Conservation (phyloP, 2,329 filamentous ascomycete genomes). For the Trichoderma sp. region DNA sequence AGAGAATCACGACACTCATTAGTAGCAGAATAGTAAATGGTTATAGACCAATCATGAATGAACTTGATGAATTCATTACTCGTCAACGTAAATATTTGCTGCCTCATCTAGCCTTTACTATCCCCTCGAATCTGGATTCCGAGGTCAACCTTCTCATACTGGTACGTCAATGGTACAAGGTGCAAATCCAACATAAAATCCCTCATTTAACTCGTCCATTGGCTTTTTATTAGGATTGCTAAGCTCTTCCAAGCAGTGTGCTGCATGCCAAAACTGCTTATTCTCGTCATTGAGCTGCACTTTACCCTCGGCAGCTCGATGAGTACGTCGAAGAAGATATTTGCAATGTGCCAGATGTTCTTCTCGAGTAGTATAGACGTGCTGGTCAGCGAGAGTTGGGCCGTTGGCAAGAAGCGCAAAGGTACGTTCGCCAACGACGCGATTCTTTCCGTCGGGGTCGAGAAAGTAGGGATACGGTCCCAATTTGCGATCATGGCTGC, state of each 20-base stretch:
- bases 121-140: not conserved
- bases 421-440: not conserved
- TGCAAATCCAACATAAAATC: not conserved
- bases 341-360: not conserved
- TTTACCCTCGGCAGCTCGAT: not conserved
- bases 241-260: not conserved
- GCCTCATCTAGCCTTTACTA: not conserved
- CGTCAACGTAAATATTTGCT: not conserved
- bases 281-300: not conserved
- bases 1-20: not conserved
- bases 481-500: not conserved
- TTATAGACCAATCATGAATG: not conserved
- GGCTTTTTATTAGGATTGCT: not conserved
- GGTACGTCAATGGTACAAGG: not conserved
- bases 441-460: not conserved
- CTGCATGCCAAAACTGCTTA: not conserved
- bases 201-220: not conserved
- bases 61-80: not conserved
- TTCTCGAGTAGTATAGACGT: not conserved
- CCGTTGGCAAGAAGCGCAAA: not conserved
- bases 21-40: not conserved
- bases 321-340: not conserved
- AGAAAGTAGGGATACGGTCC: not conserved
- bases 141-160: not conserved
- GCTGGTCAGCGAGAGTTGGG: not conserved